Conservation (phyloP, 805 yeast genomes). For the Ogataea paradorogensis region DNA sequence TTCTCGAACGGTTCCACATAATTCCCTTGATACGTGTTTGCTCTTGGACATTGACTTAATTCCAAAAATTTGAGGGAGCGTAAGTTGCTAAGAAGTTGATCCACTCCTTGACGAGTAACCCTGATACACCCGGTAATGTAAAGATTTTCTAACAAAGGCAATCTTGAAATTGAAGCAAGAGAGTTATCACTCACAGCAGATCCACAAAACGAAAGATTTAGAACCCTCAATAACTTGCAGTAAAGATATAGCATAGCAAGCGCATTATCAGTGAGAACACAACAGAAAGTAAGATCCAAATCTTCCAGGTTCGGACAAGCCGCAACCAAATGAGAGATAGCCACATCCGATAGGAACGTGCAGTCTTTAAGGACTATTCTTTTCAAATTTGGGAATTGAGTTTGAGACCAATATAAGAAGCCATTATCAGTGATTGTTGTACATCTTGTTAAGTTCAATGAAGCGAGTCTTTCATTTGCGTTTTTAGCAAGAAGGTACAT, state of each 20-base stretch:
- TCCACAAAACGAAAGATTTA: conserved; percentile 73
- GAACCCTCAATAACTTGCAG: conserved; percentile 50
- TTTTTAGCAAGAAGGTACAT: conserved; percentile 61
- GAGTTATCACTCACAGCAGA: conserved; percentile 76
- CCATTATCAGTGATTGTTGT: conserved; percentile 77
- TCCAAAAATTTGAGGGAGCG: conserved; percentile 51
- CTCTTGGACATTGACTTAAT: conserved; percentile 71
- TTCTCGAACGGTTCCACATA: conserved; percentile 55
- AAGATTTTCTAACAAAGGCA: conserved; percentile 47
- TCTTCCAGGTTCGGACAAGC: conserved; percentile 56
- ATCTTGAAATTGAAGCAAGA: conserved; percentile 55
- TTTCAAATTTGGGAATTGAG: conserved; percentile 51
- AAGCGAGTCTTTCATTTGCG: conserved; percentile 53
- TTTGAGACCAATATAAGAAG: conserved; percentile 61
- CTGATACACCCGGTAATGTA: conserved; percentile 67
- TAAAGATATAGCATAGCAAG: conserved; percentile 65
- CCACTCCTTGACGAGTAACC: conserved; percentile 76
- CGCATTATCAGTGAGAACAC: conserved; percentile 68
- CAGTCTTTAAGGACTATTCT: conserved; percentile 64
- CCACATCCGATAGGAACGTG: conserved; percentile 65
- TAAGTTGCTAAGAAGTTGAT: conserved; percentile 58
- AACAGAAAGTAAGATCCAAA: conserved; percentile 68
- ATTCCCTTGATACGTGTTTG: conserved; percentile 58
- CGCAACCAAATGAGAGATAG: conserved; percentile 59
- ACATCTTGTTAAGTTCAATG: conserved; percentile 67